Evolutionary conservation across 2,329 filamentous ascomycete genomes (phyloP).

Genomic region (Lachnellula cervina): DNA sequence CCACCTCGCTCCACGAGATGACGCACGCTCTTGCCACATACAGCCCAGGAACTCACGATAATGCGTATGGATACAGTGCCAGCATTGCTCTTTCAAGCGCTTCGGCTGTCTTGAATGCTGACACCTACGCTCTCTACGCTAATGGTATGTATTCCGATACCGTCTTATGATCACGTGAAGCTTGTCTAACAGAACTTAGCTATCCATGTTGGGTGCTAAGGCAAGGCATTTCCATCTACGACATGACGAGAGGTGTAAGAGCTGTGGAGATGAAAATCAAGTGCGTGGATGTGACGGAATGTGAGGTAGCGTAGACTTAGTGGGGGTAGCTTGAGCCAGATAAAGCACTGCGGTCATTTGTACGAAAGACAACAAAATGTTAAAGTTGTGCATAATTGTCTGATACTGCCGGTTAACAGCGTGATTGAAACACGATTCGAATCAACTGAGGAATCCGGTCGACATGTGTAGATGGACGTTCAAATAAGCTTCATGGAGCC

Average conservation of each 20-base stretch:
- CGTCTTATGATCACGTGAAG: background rate
- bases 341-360: too few relatives aligned
- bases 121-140: slow-evolving; percentile 52
- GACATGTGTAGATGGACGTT: background rate
- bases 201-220: slow-evolving; percentile 11
- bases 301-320: too few relatives aligned
- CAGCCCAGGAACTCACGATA: slow-evolving; percentile 53
- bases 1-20: slow-evolving; percentile 60
- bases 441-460: too few relatives aligned
- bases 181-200: background rate
- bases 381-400: too few relatives aligned
- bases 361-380: too few relatives aligned
- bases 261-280: too few relatives aligned
- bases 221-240: background rate
- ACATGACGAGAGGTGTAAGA: too few relatives aligned
- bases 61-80: slow-evolving; percentile 52
- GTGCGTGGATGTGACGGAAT: too few relatives aligned
- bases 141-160: slow-evolving; percentile 38
- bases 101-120: slow-evolving; percentile 59
- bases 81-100: slow-evolving; percentile 39
- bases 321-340: too few relatives aligned
- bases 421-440: too few relatives aligned
- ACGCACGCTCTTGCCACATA: slow-evolving; percentile 55
- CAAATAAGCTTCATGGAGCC: background rate
- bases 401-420: too few relatives aligned